These are phyloP conservation scores for Adansonia madagascariensis DNA, from an alignment of 441 rosid genomes.

Conservation along the genomic window DNA sequence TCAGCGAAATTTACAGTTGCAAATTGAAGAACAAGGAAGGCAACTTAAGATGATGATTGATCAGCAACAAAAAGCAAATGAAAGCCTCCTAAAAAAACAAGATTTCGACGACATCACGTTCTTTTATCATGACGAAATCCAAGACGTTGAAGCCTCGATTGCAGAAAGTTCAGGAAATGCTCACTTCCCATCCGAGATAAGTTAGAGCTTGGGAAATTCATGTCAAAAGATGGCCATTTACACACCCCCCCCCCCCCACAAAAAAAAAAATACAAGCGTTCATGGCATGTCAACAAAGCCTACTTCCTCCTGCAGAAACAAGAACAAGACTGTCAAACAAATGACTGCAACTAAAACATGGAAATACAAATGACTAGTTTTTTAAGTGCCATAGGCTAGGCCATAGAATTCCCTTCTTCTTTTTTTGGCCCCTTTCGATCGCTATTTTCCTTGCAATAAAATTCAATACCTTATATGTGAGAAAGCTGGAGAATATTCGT, in stretches of 20 bases:
- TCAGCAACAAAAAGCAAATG: slow-evolving; percentile 62
- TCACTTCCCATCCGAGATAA: too few relatives aligned
- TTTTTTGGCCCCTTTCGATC: background rate
- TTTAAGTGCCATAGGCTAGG: background rate
- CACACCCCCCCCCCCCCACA: too few relatives aligned
- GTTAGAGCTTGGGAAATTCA: background rate
- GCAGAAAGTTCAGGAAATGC: too few relatives aligned
- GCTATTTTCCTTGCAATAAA: background rate
- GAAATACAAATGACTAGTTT: background rate
- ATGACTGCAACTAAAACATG: background rate
- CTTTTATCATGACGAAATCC: too few relatives aligned
- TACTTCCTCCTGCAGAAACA: background rate
- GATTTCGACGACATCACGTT: slow-evolving; percentile 29
- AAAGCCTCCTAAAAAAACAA: slow-evolving; percentile 41
- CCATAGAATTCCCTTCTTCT: background rate
- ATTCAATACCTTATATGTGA: background rate
- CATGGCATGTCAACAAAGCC: background rate
- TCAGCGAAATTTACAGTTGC: slow-evolving; percentile 72
- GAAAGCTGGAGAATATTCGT: background rate
- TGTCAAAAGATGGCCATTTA: background rate
- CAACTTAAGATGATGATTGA: slow-evolving; percentile 80
- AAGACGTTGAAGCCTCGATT: too few relatives aligned
- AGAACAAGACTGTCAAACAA: background rate
- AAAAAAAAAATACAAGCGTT: background rate
- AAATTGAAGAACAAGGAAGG: slow-evolving; percentile 85